Evolutionary conservation across 805 yeast species (phyloP).

Genomic region (Soucietia sequanensis): DNA sequence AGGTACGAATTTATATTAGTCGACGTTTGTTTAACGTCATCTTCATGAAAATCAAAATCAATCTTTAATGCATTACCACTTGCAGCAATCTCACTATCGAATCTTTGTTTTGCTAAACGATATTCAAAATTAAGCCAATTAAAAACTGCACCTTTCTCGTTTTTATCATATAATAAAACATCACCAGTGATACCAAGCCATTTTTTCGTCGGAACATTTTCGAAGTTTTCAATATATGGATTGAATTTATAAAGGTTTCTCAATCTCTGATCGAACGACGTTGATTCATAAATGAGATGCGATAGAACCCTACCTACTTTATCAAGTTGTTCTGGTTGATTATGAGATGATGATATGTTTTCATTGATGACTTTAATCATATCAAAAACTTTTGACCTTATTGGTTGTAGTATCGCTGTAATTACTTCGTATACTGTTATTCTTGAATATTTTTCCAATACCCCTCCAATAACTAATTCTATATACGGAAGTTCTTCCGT

Average conservation of each 20-base stretch:
- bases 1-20: constrained; percentile 5
- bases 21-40: not conserved
- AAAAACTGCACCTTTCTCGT: constrained; percentile 28
- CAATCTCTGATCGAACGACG: constrained; percentile 55
- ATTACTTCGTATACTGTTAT: constrained; percentile 40
- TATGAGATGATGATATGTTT: constrained; percentile 16
- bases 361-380: constrained; percentile 23
- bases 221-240: constrained; percentile 31
- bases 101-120: constrained; percentile 50
- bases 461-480: constrained; percentile 35
- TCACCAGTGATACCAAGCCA: constrained; percentile 53
- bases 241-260: constrained; percentile 44
- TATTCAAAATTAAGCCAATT: constrained; percentile 57
- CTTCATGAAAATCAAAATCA: constrained; percentile 49
- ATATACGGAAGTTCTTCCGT: constrained; percentile 39
- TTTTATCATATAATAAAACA: constrained; percentile 30
- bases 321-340: constrained; percentile 19
- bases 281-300: constrained; percentile 57
- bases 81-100: constrained; percentile 47
- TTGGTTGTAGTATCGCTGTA: constrained; percentile 45
- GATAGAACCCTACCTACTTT: constrained; percentile 49
- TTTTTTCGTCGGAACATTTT: constrained; percentile 21
- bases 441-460: constrained; percentile 24
- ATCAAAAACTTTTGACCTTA: constrained; percentile 41
- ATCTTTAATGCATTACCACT: constrained; percentile 52